Conservation (phyloP, 441 rosid species). For the Mallotus japonicus region DNA sequence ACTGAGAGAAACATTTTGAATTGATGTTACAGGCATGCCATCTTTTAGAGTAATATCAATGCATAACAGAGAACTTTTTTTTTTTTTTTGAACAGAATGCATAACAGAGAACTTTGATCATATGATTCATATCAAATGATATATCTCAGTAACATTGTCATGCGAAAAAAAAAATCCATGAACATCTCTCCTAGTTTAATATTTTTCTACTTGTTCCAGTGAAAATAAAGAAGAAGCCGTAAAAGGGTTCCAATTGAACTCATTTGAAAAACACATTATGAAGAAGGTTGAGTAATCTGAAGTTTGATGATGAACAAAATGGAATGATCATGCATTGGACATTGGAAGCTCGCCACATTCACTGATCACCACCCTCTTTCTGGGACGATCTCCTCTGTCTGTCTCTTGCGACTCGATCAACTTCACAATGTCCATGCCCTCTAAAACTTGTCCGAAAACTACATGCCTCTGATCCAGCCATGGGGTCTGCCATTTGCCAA, state of each 20-base stretch:
- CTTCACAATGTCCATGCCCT: constrained; percentile 90
- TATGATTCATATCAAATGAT: neutral
- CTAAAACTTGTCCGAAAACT: constrained; percentile 92
- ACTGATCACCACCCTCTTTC: constrained; percentile 69
- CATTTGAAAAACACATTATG: neutral
- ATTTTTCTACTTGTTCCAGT: constrained; percentile 1
- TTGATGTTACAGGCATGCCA: neutral
- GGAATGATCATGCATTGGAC: constrained; percentile 40
- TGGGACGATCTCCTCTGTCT: constrained; percentile 94
- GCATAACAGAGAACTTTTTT: too few species aligned
- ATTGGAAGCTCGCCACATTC: constrained; percentile 93
- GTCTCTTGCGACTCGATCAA: constrained; percentile 87
- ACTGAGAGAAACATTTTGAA: neutral
- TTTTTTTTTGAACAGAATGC: too few species aligned
- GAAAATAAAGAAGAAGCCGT: neutral
- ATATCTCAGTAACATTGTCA: neutral
- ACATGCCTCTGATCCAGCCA: constrained; percentile 96
- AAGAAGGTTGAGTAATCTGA: constrained; percentile 4
- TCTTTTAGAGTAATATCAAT: neutral
- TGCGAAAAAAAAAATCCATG: neutral
- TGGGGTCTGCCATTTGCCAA: constrained; percentile 63
- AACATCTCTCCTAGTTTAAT: neutral
- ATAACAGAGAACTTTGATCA: neutral
- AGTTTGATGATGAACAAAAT: constrained; percentile 3
- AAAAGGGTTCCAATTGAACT: neutral